Evolutionary conservation across 495 filamentous ascomycete genomes (phyloP), one percentile per base, ranked within the genome.

Genomic region (Penicillium coffeae): DNA sequence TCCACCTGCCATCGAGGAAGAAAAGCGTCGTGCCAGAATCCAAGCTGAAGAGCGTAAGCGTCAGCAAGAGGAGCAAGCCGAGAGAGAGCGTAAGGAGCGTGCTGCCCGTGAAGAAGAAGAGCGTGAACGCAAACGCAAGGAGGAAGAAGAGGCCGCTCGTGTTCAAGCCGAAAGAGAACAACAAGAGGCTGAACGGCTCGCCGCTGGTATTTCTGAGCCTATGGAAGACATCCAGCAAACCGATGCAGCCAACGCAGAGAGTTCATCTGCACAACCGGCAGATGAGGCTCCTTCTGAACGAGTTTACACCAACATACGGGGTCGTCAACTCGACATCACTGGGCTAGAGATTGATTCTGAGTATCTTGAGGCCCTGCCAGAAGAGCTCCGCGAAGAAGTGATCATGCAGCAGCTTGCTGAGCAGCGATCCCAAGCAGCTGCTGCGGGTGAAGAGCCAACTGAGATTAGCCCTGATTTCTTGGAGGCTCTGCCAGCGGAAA

Each of bases 401-500:
- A 85, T 99, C 33, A 89, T 90, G 68, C 81, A 88, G 38, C 89
- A 95, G 45, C 73, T 94, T 51, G 85, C 85, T 37, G 82, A 92
- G 43, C 82, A 92, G 42, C 85, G 93, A 55, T 84, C 86, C 6
- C 80, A 90, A 65, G 87, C 88, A 50, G 80, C 82, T 13, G 85
- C 88, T 48, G 80, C 86, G 35, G 91, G 89, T 25, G 87, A 94
- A 62, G 83, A 88, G 59, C 87, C 90, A 2, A 86, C 78, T 13
- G 90, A 94, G 59, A 91, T 95, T 51, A 90, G 88, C 66, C 86
- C 85, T 54, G 93, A 99, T 56, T 99, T 99, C 67, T 74, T 99
- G 19, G 87, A 95, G 52, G 93, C 94, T 8, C 74, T 99, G 38
- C 93, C 93, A 3, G 79, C 83, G 0, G 92, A 96, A 40, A 89